A percentile compares a stretch with the other conserved stretches of the same genome.
Evolutionary conservation across 2,329 filamentous ascomycete genomes (phyloP).

Genomic region (Neonectria neomacrospora): DNA sequence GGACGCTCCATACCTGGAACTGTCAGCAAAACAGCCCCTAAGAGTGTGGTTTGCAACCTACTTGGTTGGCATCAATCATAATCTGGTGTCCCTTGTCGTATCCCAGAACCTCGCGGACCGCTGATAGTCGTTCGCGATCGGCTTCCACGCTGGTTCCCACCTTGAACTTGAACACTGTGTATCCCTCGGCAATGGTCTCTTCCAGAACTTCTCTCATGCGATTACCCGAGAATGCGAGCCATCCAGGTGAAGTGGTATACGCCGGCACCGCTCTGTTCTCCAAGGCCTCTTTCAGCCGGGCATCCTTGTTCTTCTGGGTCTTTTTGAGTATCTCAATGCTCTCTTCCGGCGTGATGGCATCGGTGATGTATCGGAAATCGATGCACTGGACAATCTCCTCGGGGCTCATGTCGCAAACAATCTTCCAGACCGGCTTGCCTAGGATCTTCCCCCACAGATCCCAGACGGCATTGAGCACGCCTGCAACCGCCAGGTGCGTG

Average conservation of each 20-base stretch:
- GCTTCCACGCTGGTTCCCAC: conserved; percentile 79
- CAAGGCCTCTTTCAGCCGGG: conserved; percentile 78
- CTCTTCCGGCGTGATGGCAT: conserved; percentile 87
- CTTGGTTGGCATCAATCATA: conserved; percentile 92
- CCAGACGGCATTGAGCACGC: conserved; percentile 92
- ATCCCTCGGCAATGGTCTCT: conserved; percentile 81
- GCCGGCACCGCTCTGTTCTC: conserved; percentile 81
- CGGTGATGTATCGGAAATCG: conserved; percentile 94
- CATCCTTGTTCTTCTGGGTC: conserved; percentile 73
- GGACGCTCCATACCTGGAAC: conserved; percentile 79
- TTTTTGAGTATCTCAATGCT: conserved; percentile 77
- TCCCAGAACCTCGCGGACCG: conserved; percentile 82
- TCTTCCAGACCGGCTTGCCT: conserved; percentile 87
- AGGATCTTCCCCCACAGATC: conserved; percentile 91
- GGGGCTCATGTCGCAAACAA: conserved; percentile 89
- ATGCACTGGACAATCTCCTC: conserved; percentile 89
- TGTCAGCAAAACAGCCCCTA: not conserved
- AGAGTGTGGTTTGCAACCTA: conserved; percentile 4
- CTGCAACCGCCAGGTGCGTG: conserved; percentile 88
- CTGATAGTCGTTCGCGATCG: conserved; percentile 75
- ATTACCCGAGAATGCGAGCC: conserved; percentile 89
- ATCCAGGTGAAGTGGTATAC: conserved; percentile 90
- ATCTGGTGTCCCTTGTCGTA: conserved; percentile 85
- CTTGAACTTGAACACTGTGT: conserved; percentile 90
- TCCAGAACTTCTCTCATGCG: conserved; percentile 81